phyloP scores from a whole-genome alignment of 2,329 filamentous ascomycete species.

The Colletotrichum spinosum region DNA sequence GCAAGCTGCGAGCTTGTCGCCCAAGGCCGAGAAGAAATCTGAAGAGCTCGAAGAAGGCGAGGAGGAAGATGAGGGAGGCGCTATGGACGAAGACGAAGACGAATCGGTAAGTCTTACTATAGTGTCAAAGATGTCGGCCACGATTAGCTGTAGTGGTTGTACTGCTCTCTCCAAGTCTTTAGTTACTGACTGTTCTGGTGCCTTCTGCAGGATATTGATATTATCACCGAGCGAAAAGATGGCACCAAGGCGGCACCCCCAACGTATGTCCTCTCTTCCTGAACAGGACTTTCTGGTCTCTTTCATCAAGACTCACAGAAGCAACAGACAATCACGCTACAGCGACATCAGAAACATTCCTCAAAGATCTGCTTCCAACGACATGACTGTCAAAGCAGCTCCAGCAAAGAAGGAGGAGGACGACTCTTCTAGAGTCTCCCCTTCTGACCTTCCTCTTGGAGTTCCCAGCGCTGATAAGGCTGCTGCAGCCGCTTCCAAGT shows the following conservation, averaged over 20 bases:
- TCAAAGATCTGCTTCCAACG: constrained; percentile 67
- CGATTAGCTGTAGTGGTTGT: too few species aligned
- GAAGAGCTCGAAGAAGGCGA: constrained; percentile 74
- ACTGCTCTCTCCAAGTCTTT: too few species aligned
- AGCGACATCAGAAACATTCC: constrained; percentile 75
- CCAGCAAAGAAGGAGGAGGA: constrained; percentile 62
- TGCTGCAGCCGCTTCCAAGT: constrained; percentile 77
- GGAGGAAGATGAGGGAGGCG: constrained; percentile 71
- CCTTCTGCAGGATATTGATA: constrained; percentile 69
- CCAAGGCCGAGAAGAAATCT: constrained; percentile 45
- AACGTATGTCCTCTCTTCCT: constrained; percentile 56
- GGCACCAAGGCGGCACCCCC: constrained; percentile 70
- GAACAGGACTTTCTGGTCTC: background rate
- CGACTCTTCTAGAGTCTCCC: constrained; percentile 44
- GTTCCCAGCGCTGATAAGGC: constrained; percentile 63
- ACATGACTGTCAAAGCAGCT: constrained; percentile 58
- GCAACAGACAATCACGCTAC: constrained; percentile 68
- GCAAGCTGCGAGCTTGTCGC: constrained; percentile 22
- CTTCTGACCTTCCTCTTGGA: constrained; percentile 44
- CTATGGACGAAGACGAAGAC: constrained; percentile 71
- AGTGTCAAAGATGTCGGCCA: background rate
- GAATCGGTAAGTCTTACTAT: constrained; percentile 56
- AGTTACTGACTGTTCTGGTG: constrained; percentile 17
- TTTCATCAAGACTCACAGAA: background rate
- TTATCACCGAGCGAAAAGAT: constrained; percentile 76